A percentile compares a stretch with the other conserved stretches of the same genome.
Conservation (phyloP, 306 rosid species). For the Phaseolus lunatus region DNA sequence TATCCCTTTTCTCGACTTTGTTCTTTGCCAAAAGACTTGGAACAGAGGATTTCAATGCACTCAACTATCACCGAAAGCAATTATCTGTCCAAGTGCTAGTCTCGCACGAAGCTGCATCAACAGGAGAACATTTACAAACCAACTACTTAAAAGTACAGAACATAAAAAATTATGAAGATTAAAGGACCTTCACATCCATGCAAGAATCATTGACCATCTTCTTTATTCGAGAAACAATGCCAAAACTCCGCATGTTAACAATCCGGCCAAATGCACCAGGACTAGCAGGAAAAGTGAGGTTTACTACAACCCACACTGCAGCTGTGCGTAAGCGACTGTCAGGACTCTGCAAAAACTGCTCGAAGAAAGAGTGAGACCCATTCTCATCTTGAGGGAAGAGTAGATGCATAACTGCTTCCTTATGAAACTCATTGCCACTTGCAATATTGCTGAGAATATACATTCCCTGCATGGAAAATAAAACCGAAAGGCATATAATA, state of each 20-base stretch:
- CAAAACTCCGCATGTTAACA: slow-evolving; percentile 63
- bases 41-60: slow-evolving; percentile 37
- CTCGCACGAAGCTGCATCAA: slow-evolving; percentile 75
- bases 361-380: slow-evolving; percentile 57
- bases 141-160: neutral
- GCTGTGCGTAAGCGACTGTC: slow-evolving; percentile 70
- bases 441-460: slow-evolving; percentile 77
- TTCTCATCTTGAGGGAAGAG: slow-evolving; percentile 61
- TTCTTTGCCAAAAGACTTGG: slow-evolving; percentile 23
- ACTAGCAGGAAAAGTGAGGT: slow-evolving; percentile 75
- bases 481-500: slow-evolving; percentile 14
- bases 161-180: slow-evolving; percentile 4
- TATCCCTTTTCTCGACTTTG: slow-evolving; percentile 40
- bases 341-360: slow-evolving; percentile 68
- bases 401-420: slow-evolving; percentile 78
- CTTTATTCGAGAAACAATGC: slow-evolving; percentile 76
- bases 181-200: slow-evolving; percentile 77
- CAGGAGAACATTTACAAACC: slow-evolving; percentile 39
- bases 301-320: slow-evolving; percentile 72
- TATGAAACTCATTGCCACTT: slow-evolving; percentile 81
- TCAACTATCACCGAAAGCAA: slow-evolving; percentile 60
- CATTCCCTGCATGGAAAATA: slow-evolving; percentile 70
- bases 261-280: slow-evolving; percentile 61
- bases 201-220: slow-evolving; percentile 79
- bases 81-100: slow-evolving; percentile 66